Evolutionary conservation across 805 yeast genomes (phyloP), one percentile per base, ranked within the genome.

Genomic region (Lachancea fermentati): DNA sequence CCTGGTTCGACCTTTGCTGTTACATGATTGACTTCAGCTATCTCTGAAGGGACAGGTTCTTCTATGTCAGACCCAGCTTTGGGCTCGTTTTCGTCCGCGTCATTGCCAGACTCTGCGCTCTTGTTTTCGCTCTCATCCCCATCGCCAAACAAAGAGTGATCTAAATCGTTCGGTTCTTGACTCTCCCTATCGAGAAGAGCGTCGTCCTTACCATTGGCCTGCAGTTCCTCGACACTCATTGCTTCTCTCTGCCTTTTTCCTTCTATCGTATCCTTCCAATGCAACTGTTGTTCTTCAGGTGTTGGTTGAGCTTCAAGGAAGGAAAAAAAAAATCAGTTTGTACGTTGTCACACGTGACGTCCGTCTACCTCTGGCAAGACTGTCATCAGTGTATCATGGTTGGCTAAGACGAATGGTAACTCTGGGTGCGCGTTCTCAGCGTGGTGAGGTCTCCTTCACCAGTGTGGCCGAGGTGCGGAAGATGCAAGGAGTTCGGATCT

Each of bases 201-300:
- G 11, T 7, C 26, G 26, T 22, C 26, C 11, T 22, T 22, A 22
- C 26, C 26, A 22, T 29, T 14, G 32, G 16, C 16, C 16, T 14
- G 32, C 8, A 29, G 16, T 29, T 29, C 32, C 32, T 29, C 32
- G 32, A 29, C 32, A 15, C 32, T 29, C 32, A 29, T 29, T 29
- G 32, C 32, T 29, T 29, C 16, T 14, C 13, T 29, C 32, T 29
- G 32, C 32, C 32, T 14, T 7, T 29, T 29, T 29, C 32, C 13
- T n/a, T 29, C 16, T 29, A 8, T 7, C n/a, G 7, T 8, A 29
- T 13, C 32, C 7, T 6, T 14, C n/a, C 32, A 8, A 13, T 29
- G 16, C 32, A 22, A 22, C 26, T 22, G 26, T 22, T 22, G 26
- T 22, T 22, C 26, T 7, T 22, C 11, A 22, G 26, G 7, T 22